Percentiles rank a stretch among this genome's conserved stretches.
Conservation (phyloP, 768 basidiomycete species). For the Suillus tomentosus region DNA sequence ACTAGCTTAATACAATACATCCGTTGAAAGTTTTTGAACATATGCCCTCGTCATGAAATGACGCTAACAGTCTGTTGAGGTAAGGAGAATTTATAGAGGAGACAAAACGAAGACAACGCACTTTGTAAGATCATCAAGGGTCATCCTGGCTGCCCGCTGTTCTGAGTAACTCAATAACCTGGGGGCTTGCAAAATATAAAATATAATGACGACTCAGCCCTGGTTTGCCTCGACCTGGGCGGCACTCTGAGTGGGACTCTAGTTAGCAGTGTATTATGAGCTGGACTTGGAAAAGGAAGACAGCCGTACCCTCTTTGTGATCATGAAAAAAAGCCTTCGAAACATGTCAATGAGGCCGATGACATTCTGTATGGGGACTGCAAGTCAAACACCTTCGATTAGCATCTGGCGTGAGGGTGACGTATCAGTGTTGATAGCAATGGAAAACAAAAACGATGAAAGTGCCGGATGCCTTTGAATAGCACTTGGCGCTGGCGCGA, state of each 20-base stretch:
- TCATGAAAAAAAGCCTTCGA: too few species aligned
- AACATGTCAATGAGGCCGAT: background rate
- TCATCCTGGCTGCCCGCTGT: conserved; percentile 88
- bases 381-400: background rate
- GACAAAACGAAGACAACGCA: conserved; percentile 37
- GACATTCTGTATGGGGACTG: background rate
- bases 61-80: conserved; percentile 45
- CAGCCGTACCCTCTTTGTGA: background rate
- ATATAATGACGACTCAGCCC: background rate
- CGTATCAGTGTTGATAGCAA: too few species aligned
- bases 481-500: too few species aligned
- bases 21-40: background rate
- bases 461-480: background rate
- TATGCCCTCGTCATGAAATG: background rate
- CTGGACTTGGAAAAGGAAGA: background rate
- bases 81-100: conserved; percentile 40
- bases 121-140: conserved; percentile 88
- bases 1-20: background rate
- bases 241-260: background rate
- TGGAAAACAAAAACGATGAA: background rate
- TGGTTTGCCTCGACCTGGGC: too few species aligned
- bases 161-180: conserved; percentile 52
- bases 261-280: background rate
- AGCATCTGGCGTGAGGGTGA: too few species aligned
- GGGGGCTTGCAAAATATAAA: background rate